Evolutionary conservation across 495 filamentous ascomycete genomes (phyloP).

Genomic region (Hypomontagnella monticulosa): DNA sequence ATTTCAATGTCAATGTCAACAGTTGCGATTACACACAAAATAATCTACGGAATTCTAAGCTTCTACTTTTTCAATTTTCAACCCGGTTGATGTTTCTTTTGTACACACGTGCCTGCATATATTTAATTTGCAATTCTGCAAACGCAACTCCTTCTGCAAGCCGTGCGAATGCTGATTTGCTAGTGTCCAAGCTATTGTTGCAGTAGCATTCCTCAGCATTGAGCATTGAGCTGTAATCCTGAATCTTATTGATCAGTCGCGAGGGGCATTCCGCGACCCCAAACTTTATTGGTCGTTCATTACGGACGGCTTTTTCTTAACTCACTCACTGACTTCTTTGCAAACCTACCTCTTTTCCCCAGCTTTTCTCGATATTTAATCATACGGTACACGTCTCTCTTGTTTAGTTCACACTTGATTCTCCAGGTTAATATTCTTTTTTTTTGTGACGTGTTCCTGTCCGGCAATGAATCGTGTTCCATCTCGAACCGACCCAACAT

Average conservation of each 20-base stretch:
- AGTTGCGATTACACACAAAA: conserved; percentile 7
- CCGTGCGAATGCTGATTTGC: conserved; percentile 16
- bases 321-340: neutral
- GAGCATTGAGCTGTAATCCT: conserved; percentile 38
- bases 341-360: neutral
- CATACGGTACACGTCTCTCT: neutral
- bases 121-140: neutral
- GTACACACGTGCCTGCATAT: conserved; percentile 1
- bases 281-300: conserved; percentile 25
- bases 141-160: neutral
- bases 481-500: conserved; percentile 12
- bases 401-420: conserved; percentile 4
- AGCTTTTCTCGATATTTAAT: conserved; percentile 1
- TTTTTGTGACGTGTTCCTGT: conserved; percentile 12
- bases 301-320: conserved; percentile 1
- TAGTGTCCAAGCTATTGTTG: conserved; percentile 19
- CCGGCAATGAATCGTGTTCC: conserved; percentile 29
- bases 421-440: conserved; percentile 19
- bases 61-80: no score
- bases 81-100: neutral
- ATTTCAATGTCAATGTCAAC: neutral
- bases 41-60: neutral
- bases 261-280: conserved; percentile 29
- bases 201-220: conserved; percentile 34
- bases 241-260: conserved; percentile 41